These are phyloP conservation scores for Climacium dendroides DNA, from an alignment of 225 moss, liverwort and hornwort genomes.

Conservation along the genomic window DNA sequence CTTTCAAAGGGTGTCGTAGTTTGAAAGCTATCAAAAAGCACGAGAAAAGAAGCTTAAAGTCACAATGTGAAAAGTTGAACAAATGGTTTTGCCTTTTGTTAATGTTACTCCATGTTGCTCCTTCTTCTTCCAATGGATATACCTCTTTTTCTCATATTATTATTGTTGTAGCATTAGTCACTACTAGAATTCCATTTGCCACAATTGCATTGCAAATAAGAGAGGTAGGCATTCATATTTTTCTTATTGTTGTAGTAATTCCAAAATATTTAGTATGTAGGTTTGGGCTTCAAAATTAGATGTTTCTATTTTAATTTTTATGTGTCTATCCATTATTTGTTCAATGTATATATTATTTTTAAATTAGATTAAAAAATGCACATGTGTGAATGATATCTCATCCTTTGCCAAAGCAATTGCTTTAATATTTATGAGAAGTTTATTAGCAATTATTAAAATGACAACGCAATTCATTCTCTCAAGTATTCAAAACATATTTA, in stretches of 20 bases:
- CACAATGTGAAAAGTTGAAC: not conserved
- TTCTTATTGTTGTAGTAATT: not conserved
- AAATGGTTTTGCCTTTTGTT: not conserved
- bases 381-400: not conserved
- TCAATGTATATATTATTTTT: not conserved
- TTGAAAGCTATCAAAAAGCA: not conserved
- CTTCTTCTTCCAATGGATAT: not conserved
- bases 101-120: not conserved
- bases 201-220: not conserved
- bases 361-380: not conserved
- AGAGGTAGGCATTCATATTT: not conserved
- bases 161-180: not conserved
- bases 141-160: not conserved
- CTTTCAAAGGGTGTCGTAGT: not conserved
- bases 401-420: not conserved
- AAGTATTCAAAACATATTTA: not conserved
- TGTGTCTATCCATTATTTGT: accelerated
- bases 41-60: not conserved
- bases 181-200: not conserved
- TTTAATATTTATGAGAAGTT: accelerated
- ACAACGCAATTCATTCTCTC: not conserved
- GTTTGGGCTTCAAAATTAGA: not conserved
- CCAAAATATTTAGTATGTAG: not conserved
- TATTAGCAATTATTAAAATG: not conserved
- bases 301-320: not conserved